phyloP scores from a whole-genome alignment of 2,329 filamentous ascomycete species.

The Didymella sp. region DNA sequence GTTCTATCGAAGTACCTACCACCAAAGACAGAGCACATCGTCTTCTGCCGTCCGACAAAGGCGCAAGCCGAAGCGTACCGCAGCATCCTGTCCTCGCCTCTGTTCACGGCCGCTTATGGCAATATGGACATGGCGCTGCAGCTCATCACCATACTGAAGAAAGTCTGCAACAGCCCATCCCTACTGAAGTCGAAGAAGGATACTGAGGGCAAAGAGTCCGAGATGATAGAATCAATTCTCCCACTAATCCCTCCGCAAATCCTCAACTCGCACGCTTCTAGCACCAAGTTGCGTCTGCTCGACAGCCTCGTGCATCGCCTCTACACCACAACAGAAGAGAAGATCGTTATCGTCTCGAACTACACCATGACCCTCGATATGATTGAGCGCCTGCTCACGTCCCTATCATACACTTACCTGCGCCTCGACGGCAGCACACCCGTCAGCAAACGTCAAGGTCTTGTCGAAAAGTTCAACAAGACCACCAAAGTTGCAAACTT shows the following conservation, averaged over 20 bases:
- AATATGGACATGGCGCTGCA: slow-evolving; percentile 69
- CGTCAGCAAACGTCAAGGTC: slow-evolving; percentile 66
- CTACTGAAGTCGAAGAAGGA: slow-evolving; percentile 63
- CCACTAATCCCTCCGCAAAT: slow-evolving; percentile 63
- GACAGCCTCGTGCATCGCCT: slow-evolving; percentile 70
- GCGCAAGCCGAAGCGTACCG: slow-evolving; percentile 68
- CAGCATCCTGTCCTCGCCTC: slow-evolving; percentile 67
- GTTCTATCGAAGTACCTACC: slow-evolving; percentile 71
- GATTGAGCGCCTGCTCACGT: slow-evolving; percentile 66
- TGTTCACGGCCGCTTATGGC: slow-evolving; percentile 68
- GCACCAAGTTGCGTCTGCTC: slow-evolving; percentile 71
- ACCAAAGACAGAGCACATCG: slow-evolving; percentile 71
- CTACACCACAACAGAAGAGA: slow-evolving; percentile 67
- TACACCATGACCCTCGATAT: slow-evolving; percentile 76
- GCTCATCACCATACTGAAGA: slow-evolving; percentile 75
- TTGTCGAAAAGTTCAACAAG: slow-evolving; percentile 75
- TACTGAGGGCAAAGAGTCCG: slow-evolving; percentile 56
- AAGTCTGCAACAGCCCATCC: slow-evolving; percentile 74
- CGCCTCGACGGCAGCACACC: slow-evolving; percentile 74
- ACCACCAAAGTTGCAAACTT: slow-evolving; percentile 64
- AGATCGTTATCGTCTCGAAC: slow-evolving; percentile 77
- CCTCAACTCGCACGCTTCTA: slow-evolving; percentile 64
- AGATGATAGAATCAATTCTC: slow-evolving; percentile 54
- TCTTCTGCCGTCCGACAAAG: slow-evolving; percentile 69
- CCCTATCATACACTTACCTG: slow-evolving; percentile 67